Percentiles rank a stretch among this genome's conserved stretches.
Conservation (phyloP, 441 rosid genomes). For the Gossypium gossypioides region DNA sequence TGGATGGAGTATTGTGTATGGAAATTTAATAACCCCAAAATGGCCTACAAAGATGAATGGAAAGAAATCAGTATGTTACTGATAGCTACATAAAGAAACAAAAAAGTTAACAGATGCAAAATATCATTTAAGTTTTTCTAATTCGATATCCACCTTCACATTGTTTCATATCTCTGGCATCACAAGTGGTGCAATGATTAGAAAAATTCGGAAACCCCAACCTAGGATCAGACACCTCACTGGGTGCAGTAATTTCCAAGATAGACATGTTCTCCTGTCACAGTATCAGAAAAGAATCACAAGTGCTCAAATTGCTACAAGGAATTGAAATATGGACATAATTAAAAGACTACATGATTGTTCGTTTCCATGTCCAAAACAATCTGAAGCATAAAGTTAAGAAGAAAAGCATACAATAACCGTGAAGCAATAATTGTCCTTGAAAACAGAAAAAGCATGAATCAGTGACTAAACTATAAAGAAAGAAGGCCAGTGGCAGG, state of each 20-base stretch:
- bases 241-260: conserved; percentile 31
- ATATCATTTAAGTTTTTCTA: conserved; percentile 9
- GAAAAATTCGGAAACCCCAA: conserved; percentile 79
- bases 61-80: conserved; percentile 15
- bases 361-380: background rate
- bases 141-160: conserved; percentile 62
- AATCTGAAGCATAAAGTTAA: background rate
- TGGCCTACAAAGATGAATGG: conserved; percentile 48
- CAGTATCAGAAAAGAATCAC: conserved; percentile 7
- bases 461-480: background rate
- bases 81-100: conserved; percentile 6
- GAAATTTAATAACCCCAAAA: conserved; percentile 63
- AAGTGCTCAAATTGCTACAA: background rate
- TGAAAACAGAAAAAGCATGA: background rate
- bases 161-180: conserved; percentile 39
- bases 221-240: conserved; percentile 62
- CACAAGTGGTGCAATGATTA: conserved; percentile 54
- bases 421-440: background rate
- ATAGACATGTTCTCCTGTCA: conserved; percentile 54
- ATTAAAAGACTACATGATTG: background rate
- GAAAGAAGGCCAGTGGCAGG: background rate
- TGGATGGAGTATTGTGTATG: conserved; percentile 50
- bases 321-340: background rate
- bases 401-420: background rate
- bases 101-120: conserved; percentile 1